Percentiles rank a stretch among this genome's conserved stretches.
Conservation (phyloP, 148 eudicot genomes). For the Dianthus caryophyllus region DNA sequence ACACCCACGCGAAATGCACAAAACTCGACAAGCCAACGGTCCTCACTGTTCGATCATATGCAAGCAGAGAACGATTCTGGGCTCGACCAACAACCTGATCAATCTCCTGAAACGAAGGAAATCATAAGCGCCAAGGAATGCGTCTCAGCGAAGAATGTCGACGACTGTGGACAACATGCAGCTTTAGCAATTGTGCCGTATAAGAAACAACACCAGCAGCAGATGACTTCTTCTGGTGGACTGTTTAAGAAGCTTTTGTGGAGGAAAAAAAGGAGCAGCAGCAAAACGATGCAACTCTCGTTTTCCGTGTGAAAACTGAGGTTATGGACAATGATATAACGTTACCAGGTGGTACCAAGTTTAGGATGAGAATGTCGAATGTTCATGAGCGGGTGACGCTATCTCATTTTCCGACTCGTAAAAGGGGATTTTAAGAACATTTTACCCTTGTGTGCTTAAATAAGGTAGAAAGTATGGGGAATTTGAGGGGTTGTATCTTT, state of each 20-base stretch:
- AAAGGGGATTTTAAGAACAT: not conserved
- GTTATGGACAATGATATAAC: too few relatives aligned
- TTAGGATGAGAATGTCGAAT: too few relatives aligned
- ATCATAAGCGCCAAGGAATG: slow-evolving; percentile 28
- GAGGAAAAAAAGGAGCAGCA: slow-evolving; percentile 47
- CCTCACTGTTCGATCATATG: slow-evolving; percentile 71
- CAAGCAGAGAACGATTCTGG: slow-evolving; percentile 58
- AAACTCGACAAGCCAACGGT: slow-evolving; percentile 26
- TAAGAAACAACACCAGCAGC: slow-evolving; percentile 33
- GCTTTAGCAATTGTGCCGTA: slow-evolving; percentile 51
- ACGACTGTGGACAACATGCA: slow-evolving; percentile 1
- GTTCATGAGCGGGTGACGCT: too few relatives aligned
- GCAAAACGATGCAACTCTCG: slow-evolving; percentile 31
- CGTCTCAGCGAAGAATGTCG: not conserved
- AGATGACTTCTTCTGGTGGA: slow-evolving; percentile 29
- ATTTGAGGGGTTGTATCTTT: not conserved
- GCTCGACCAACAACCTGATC: slow-evolving; percentile 25
- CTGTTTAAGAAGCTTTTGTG: slow-evolving; percentile 51
- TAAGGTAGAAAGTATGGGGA: not conserved
- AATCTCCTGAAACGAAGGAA: slow-evolving; percentile 45
- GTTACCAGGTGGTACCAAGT: too few relatives aligned
- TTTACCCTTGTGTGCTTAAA: slow-evolving; percentile 3
- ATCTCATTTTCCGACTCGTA: not conserved
- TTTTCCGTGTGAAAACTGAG: slow-evolving; percentile 20
- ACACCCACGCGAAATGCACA: slow-evolving; percentile 8